A percentile compares a stretch with the other conserved stretches of the same genome.
Conservation (phyloP, 139 green algal species). For the Nannochloris sp. region DNA sequence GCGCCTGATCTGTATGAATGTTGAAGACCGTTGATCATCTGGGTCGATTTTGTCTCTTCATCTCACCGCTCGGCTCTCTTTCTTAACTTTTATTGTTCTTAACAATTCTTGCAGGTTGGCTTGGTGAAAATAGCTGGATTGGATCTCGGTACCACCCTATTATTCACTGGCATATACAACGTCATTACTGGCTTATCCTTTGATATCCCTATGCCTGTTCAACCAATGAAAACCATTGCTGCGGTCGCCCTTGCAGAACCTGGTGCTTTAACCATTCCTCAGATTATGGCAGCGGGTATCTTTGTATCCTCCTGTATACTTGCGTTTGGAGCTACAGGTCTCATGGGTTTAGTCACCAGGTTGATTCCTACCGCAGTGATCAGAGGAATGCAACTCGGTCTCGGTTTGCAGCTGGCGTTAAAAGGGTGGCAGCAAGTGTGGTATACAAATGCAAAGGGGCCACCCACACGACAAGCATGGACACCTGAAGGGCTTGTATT, state of each 20-base stretch:
- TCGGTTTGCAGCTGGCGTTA: constrained; percentile 59
- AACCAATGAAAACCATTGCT: constrained; percentile 84
- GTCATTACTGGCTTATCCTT: constrained; percentile 52
- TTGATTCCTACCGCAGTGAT: constrained; percentile 23
- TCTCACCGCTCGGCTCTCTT: not conserved
- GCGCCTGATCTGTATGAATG: not conserved
- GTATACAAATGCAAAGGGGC: not conserved
- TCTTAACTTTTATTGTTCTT: not conserved
- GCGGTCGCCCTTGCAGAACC: constrained; percentile 56
- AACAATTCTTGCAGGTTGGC: no score
- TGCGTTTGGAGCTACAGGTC: constrained; percentile 42
- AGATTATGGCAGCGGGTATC: constrained; percentile 56
- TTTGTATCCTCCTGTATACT: constrained; percentile 49
- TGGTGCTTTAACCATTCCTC: constrained; percentile 26
- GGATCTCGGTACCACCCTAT: constrained; percentile 69
- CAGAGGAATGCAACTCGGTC: constrained; percentile 54
- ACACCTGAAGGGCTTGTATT: constrained; percentile 49
- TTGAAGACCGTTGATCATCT: not conserved
- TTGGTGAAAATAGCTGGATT: constrained; percentile 43
- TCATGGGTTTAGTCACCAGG: constrained; percentile 42
- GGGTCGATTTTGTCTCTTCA: not conserved
- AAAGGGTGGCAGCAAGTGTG: constrained; percentile 36
- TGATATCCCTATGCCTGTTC: constrained; percentile 51
- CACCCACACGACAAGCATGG: constrained; percentile 5
- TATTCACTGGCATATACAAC: constrained; percentile 73